Conservation (phyloP, 108 stramenopile genomes). For the Nitzschia sp. region DNA sequence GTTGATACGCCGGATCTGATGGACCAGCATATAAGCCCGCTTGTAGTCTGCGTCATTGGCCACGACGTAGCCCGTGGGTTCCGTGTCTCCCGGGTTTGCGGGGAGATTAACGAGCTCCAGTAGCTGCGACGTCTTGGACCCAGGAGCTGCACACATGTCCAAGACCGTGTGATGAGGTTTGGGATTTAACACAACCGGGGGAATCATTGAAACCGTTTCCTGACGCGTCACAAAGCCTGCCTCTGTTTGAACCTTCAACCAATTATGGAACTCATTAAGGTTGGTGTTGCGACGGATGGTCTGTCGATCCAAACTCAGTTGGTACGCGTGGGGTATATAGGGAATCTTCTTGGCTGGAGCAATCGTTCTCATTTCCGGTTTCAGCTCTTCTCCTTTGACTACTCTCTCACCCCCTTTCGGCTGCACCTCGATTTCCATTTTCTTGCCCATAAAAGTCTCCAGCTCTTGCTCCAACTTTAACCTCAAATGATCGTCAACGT, state of each 20-base stretch:
- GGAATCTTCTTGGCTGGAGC: slow-evolving; percentile 73
- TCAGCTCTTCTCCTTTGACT: slow-evolving; percentile 17
- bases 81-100: slow-evolving; percentile 17
- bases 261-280: slow-evolving; percentile 61
- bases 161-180: slow-evolving; percentile 82
- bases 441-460: slow-evolving; percentile 66
- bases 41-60: slow-evolving; percentile 96
- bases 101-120: slow-evolving; percentile 80
- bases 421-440: slow-evolving; percentile 72
- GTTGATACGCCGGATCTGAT: slow-evolving; percentile 89
- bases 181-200: slow-evolving; percentile 91
- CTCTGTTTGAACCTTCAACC: slow-evolving; percentile 82
- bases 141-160: slow-evolving; percentile 99
- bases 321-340: slow-evolving; percentile 73
- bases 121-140: slow-evolving; percentile 96
- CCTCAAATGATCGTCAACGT: slow-evolving; percentile 59
- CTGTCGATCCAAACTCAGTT: slow-evolving; percentile 71
- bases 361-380: slow-evolving; percentile 42
- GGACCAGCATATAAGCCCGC: slow-evolving; percentile 96
- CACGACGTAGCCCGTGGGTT: slow-evolving; percentile 84
- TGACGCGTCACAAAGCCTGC: slow-evolving; percentile 93
- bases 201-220: slow-evolving; percentile 99
- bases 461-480: slow-evolving; percentile 59
- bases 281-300: slow-evolving; percentile 71
- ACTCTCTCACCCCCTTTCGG: slow-evolving; percentile 55